Percentiles rank a stretch among this genome's conserved stretches.
Conservation (phyloP, 768 basidiomycete species). For the Russula dissimulans region DNA sequence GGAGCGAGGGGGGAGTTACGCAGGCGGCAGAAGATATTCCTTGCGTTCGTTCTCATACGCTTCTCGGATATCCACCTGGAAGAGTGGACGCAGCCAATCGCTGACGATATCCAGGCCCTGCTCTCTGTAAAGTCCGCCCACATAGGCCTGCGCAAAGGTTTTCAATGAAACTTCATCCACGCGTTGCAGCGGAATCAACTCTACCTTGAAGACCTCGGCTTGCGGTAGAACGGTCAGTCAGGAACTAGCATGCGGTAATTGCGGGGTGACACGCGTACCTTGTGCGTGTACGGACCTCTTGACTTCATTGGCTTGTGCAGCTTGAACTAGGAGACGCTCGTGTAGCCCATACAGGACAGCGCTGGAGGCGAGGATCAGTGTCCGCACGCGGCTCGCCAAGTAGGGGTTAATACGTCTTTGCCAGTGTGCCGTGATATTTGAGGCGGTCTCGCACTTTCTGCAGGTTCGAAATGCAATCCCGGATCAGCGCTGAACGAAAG, state of each 20-base stretch:
- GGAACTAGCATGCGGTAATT: not conserved
- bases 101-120: conserved; percentile 7
- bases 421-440: conserved; percentile 4
- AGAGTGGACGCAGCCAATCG: conserved; percentile 2
- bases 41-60: conserved; percentile 4
- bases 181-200: not conserved
- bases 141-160: conserved; percentile 3
- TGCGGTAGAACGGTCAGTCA: not conserved
- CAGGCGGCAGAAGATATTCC: not conserved
- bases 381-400: not conserved
- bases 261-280: not conserved
- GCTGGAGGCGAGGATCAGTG: not conserved
- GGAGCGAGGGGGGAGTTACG: not conserved
- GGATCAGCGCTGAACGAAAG: not conserved
- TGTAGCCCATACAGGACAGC: conserved; percentile 8
- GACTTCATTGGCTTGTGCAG: conserved; percentile 7
- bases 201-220: conserved; percentile 17
- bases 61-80: not conserved
- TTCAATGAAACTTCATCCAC: not conserved
- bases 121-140: conserved; percentile 10
- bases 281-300: conserved; percentile 6
- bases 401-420: not conserved
- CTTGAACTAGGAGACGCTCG: not conserved
- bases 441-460: conserved; percentile 15
- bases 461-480: not conserved